Percentiles rank a stretch among this genome's conserved stretches.
Evolutionary conservation across 169 alveolate genomes (phyloP).

Genomic region (Plasmodium blacklocki): DNA sequence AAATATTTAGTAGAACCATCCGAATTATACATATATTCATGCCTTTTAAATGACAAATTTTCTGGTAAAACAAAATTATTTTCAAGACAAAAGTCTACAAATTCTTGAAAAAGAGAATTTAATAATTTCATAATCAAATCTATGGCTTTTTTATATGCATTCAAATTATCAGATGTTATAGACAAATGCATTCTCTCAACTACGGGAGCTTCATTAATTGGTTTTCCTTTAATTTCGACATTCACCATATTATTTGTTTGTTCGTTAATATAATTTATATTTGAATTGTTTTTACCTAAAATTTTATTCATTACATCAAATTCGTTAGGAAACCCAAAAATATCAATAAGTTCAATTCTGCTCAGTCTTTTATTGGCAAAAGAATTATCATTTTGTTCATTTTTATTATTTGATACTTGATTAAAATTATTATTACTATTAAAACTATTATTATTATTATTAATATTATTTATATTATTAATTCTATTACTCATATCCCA

Average conservation of each 20-base stretch:
- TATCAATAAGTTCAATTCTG: conserved; percentile 87
- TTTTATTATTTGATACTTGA: conserved; percentile 1
- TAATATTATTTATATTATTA: conserved; percentile 30
- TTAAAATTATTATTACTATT: not conserved
- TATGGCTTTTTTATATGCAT: conserved; percentile 82
- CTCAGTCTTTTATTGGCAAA: conserved; percentile 76
- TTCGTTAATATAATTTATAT: conserved; percentile 84
- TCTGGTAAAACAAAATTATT: conserved; percentile 77
- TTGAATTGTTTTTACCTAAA: conserved; percentile 85
- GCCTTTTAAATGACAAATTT: conserved; percentile 84
- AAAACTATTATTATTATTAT: not conserved
- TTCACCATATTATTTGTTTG: conserved; percentile 84
- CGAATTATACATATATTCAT: conserved; percentile 81
- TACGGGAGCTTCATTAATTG: conserved; percentile 86
- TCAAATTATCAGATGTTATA: conserved; percentile 78
- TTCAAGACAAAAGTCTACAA: conserved; percentile 77
- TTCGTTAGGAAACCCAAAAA: conserved; percentile 87
- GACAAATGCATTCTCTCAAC: conserved; percentile 87
- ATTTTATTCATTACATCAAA: conserved; percentile 85
- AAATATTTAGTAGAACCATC: conserved; percentile 81
- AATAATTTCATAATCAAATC: conserved; percentile 83
- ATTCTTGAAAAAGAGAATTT: conserved; percentile 85
- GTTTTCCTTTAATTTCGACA: conserved; percentile 86
- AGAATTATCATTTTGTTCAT: conserved; percentile 43
- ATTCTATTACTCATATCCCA: conserved; percentile 32